Percentiles rank a stretch among this genome's conserved stretches.
phyloP scores from a whole-genome alignment of 192 early-diverging fungal genomes.

The Coemansia sp. region DNA sequence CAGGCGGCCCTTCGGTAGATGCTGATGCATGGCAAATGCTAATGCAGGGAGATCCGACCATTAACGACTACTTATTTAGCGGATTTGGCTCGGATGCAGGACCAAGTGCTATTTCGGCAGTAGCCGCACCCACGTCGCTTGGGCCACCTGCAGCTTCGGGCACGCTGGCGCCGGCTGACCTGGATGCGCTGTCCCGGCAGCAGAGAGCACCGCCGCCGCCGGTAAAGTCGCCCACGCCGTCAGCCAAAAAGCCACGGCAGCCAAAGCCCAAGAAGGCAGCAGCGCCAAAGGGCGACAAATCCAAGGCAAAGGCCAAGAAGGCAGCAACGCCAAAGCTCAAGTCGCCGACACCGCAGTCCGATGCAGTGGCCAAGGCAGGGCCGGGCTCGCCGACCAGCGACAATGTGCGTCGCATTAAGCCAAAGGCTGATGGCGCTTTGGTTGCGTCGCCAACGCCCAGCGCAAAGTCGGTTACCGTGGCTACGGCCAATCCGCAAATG shows the following conservation, averaged over 20 bases:
- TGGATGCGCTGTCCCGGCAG: slow-evolving; percentile 27
- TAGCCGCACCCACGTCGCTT: neutral
- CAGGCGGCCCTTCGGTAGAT: slow-evolving; percentile 29
- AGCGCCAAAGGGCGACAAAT: slow-evolving; percentile 20
- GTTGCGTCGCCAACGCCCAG: slow-evolving; percentile 45
- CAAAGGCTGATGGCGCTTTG: slow-evolving; percentile 28
- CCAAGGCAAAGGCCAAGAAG: slow-evolving; percentile 29
- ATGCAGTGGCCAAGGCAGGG: neutral
- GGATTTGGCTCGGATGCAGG: neutral
- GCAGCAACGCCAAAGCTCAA: slow-evolving; percentile 47
- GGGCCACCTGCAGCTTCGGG: slow-evolving; percentile 8
- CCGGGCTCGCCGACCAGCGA: slow-evolving; percentile 25
- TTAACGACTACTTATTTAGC: slow-evolving; percentile 31
- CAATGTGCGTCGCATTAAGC: slow-evolving; percentile 25
- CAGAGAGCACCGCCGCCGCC: slow-evolving; percentile 5
- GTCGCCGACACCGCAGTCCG: slow-evolving; percentile 43
- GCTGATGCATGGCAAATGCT: slow-evolving; percentile 40
- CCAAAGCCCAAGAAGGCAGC: slow-evolving; percentile 38
- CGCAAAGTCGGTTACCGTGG: slow-evolving; percentile 18
- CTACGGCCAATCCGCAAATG: neutral
- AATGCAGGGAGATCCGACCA: slow-evolving; percentile 33
- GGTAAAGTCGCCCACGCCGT: slow-evolving; percentile 28
- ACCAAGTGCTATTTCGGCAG: neutral
- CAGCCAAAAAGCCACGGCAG: slow-evolving; percentile 40
- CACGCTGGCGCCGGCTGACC: slow-evolving; percentile 42